A percentile compares a stretch with the other conserved stretches of the same genome.
These are phyloP conservation scores for Sabuloglossum arenarium DNA, from an alignment of 495 filamentous ascomycete genomes.

Conservation along the genomic window DNA sequence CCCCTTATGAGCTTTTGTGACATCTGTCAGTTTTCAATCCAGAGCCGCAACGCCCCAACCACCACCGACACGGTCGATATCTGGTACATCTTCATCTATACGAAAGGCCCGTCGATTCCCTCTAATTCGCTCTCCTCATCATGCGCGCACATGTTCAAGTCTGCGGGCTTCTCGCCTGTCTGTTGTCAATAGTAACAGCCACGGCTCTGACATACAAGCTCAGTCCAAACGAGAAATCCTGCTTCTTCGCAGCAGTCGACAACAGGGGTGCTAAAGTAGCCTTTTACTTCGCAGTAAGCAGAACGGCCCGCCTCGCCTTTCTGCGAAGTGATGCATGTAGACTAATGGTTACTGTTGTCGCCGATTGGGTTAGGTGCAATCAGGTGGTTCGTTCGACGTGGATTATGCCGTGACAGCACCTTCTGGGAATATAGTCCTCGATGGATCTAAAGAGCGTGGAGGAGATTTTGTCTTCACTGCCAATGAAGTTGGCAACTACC, in stretches of 20 bases:
- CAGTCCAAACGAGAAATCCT: constrained; percentile 74
- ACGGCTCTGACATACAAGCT: constrained; percentile 94
- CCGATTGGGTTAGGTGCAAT: constrained; percentile 73
- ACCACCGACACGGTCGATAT: background rate
- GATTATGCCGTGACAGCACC: constrained; percentile 81
- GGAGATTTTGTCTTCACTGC: constrained; percentile 98
- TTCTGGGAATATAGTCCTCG: constrained; percentile 59
- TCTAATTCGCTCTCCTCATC: background rate
- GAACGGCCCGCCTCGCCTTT: background rate
- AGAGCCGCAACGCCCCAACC: background rate
- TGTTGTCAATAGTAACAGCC: constrained; percentile 36
- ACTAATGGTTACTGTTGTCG: background rate
- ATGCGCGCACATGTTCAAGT: background rate
- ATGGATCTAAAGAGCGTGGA: constrained; percentile 82
- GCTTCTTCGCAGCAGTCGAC: constrained; percentile 72
- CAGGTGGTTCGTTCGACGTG: constrained; percentile 87
- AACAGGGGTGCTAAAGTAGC: constrained; percentile 68
- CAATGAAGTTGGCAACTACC: constrained; percentile 78
- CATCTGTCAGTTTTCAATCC: background rate
- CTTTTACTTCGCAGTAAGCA: constrained; percentile 94
- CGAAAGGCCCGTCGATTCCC: no score
- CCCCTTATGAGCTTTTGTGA: background rate
- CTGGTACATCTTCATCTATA: background rate
- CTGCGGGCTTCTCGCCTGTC: constrained; percentile 38
- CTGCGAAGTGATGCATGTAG: background rate